Evolutionary conservation across 352 stramenopile species (phyloP).

Genomic region (Phytophthora palmivora): DNA sequence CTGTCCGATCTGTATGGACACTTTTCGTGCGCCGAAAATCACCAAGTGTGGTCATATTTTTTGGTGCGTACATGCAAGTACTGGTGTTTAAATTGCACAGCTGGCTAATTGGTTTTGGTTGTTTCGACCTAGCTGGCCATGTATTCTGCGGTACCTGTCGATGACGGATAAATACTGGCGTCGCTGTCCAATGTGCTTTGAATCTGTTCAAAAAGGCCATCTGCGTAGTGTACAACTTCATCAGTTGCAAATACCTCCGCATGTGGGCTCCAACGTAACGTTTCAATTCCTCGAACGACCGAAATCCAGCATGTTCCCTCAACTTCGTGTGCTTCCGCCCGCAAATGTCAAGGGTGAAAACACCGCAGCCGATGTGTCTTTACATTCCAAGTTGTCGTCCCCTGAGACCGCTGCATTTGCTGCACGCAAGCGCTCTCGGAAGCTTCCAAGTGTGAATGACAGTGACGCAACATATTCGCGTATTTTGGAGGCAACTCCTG

Average conservation of each 20-base stretch:
- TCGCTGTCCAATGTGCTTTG: conserved; percentile 89
- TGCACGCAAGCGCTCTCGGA: conserved; percentile 47
- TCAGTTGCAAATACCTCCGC: conserved; percentile 61
- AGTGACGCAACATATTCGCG: conserved; percentile 69
- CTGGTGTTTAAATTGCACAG: background rate
- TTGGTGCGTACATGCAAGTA: conserved; percentile 48
- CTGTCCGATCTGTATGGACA: conserved; percentile 86
- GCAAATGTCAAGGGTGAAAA: conserved; percentile 13
- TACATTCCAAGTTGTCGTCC: conserved; percentile 6
- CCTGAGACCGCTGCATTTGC: conserved; percentile 32
- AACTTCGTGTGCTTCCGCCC: conserved; percentile 42
- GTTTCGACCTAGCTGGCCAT: conserved; percentile 66
- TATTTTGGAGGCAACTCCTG: conserved; percentile 73
- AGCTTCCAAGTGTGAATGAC: conserved; percentile 75
- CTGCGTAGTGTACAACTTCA: conserved; percentile 77
- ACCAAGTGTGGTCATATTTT: conserved; percentile 89
- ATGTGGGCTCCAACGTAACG: conserved; percentile 53
- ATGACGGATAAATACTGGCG: conserved; percentile 90
- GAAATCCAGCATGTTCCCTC: conserved; percentile 76
- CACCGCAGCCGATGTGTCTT: background rate
- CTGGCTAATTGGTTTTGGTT: conserved; percentile 7
- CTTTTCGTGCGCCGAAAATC: conserved; percentile 83
- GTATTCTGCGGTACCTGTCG: conserved; percentile 84
- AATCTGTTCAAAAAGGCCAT: conserved; percentile 85
- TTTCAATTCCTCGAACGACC: conserved; percentile 83